Evolutionary conservation across 2,329 filamentous ascomycete genomes (phyloP).

Genomic region (Pyrenochaeta sp.): DNA sequence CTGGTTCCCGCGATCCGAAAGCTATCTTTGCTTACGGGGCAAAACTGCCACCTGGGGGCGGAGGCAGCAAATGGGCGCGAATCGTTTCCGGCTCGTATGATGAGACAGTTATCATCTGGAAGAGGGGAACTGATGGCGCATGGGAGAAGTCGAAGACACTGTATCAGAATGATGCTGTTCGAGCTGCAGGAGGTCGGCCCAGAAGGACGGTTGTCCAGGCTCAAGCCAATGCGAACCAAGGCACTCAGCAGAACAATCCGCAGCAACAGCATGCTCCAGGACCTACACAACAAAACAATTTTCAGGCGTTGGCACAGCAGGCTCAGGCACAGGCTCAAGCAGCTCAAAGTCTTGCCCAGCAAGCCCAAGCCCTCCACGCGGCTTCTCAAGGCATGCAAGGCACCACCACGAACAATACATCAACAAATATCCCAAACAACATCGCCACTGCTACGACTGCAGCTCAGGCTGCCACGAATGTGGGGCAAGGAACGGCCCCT

Average conservation of each 20-base stretch:
- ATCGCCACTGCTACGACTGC: constrained; percentile 9
- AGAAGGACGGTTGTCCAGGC: constrained; percentile 37
- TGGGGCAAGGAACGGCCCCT: constrained; percentile 16
- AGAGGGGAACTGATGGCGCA: constrained; percentile 80
- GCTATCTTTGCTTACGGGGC: constrained; percentile 83
- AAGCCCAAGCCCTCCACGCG: constrained; percentile 46
- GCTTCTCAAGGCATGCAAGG: constrained; percentile 41
- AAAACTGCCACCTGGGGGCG: constrained; percentile 88
- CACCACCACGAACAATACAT: constrained; percentile 20
- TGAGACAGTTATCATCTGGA: constrained; percentile 95
- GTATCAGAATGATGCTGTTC: constrained; percentile 73
- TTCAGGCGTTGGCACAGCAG: constrained; percentile 46
- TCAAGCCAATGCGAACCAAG: constrained; percentile 28
- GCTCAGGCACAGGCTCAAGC: constrained; percentile 49
- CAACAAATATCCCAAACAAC: constrained; percentile 7
- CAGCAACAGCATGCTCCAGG: constrained; percentile 16
- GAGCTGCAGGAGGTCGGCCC: constrained; percentile 56
- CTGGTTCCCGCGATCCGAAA: constrained; percentile 77
- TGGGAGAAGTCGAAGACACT: constrained; percentile 83
- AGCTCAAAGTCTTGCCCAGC: constrained; percentile 45
- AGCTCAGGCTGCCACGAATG: constrained; percentile 17
- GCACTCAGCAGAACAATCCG: constrained; percentile 26
- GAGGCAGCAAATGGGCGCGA: constrained; percentile 86
- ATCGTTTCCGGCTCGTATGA: constrained; percentile 98
- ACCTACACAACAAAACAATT: constrained; percentile 36